phyloP scores from a whole-genome alignment of 441 rosid species.

The Pelargonium australe region DNA sequence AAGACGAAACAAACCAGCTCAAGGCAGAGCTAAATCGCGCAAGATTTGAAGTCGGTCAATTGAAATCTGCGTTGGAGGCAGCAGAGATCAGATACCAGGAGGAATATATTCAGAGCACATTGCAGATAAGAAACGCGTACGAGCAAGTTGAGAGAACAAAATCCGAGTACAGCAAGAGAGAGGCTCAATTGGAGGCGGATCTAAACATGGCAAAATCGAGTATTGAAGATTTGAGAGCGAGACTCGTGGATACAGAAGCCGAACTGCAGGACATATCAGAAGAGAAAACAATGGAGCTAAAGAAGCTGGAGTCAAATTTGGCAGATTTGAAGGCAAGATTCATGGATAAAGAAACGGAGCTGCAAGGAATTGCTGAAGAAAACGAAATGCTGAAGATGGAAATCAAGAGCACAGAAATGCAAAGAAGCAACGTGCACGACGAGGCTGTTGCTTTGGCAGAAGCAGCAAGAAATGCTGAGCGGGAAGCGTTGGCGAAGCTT shows the following conservation, averaged over 20 bases:
- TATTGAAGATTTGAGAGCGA: no score
- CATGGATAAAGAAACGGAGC: slow-evolving; percentile 61
- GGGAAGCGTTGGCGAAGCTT: slow-evolving; percentile 60
- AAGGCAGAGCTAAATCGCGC: slow-evolving; percentile 43
- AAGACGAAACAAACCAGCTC: slow-evolving; percentile 26
- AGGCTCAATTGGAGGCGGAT: slow-evolving; percentile 24
- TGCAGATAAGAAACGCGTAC: slow-evolving; percentile 34
- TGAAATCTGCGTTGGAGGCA: slow-evolving; percentile 50
- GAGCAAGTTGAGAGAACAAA: slow-evolving; percentile 43
- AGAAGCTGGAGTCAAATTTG: slow-evolving; percentile 37
- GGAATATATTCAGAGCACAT: slow-evolving; percentile 31
- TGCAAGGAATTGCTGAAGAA: slow-evolving; percentile 52
- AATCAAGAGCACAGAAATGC: slow-evolving; percentile 33
- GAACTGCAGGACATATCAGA: no score
- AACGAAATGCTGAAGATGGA: slow-evolving; percentile 44
- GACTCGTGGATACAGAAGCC: no score
- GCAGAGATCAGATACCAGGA: slow-evolving; percentile 44
- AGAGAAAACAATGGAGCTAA: slow-evolving; percentile 27
- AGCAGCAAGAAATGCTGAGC: slow-evolving; percentile 40
- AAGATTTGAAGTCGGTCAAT: slow-evolving; percentile 45
- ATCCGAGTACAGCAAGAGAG: slow-evolving; percentile 37
- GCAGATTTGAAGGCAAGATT: slow-evolving; percentile 57
- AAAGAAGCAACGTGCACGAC: slow-evolving; percentile 3
- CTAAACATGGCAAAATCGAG: no score
- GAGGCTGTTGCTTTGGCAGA: slow-evolving; percentile 28